Conservation (phyloP, 2,329 filamentous ascomycete genomes). For the Apiospora sp. region DNA sequence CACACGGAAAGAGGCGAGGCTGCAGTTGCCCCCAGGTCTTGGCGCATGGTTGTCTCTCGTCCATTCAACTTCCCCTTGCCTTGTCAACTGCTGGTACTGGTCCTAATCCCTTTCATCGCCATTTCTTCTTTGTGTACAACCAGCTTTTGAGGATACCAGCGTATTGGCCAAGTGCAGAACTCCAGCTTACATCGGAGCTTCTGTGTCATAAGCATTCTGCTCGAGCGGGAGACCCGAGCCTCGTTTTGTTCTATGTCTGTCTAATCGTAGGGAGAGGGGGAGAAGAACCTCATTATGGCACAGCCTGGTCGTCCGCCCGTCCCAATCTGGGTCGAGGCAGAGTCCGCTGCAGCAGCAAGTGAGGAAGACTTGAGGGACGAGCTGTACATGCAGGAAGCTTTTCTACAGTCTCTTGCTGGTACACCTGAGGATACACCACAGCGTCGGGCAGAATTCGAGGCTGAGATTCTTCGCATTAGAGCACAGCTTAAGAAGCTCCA, state of each 20-base stretch:
- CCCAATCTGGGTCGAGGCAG: conserved; percentile 15
- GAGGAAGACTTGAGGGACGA: conserved; percentile 26
- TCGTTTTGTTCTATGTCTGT: background rate
- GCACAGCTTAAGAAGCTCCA: conserved; percentile 25
- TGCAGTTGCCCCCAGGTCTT: background rate
- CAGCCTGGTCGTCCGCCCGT: conserved; percentile 5
- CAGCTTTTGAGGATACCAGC: background rate
- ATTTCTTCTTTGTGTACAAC: background rate
- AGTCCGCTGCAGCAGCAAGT: conserved; percentile 4
- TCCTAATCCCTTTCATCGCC: conserved; percentile 3
- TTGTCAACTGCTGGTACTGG: background rate
- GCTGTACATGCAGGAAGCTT: conserved; percentile 26
- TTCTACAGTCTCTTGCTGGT: conserved; percentile 27
- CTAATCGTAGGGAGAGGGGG: background rate
- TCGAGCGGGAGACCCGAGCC: background rate
- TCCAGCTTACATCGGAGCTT: background rate
- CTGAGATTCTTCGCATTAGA: conserved; percentile 22
- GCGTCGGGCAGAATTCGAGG: conserved; percentile 25
- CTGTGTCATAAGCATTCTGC: background rate
- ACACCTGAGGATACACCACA: conserved; percentile 26
- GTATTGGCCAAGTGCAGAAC: conserved; percentile 3
- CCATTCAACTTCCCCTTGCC: conserved; percentile 6
- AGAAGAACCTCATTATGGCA: conserved; percentile 25
- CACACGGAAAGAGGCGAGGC: background rate
- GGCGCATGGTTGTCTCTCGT: background rate